Conservation (phyloP, 1,139 yeast genomes). For the Candida freyschussii region DNA sequence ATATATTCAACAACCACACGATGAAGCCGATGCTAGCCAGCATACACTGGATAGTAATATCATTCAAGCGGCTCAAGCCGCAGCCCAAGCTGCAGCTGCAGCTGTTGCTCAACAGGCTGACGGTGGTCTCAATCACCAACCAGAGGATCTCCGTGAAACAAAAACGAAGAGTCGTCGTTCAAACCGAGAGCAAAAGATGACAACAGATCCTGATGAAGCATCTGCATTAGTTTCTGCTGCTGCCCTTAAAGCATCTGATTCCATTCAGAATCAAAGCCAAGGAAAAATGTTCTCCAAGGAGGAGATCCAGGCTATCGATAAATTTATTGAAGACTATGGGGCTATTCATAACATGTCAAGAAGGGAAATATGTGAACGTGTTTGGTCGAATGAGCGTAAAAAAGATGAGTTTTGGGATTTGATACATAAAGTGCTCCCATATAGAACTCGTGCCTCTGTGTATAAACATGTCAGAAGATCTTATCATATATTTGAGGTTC, state of each 20-base stretch:
- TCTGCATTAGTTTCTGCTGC: constrained; percentile 32
- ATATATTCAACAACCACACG: constrained; percentile 28
- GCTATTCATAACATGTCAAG: constrained; percentile 55
- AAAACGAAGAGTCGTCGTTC: neutral
- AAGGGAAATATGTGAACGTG: constrained; percentile 69
- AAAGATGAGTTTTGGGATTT: constrained; percentile 90
- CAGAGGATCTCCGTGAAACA: constrained; percentile 6
- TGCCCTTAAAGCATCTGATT: constrained; percentile 29
- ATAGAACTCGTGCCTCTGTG: constrained; percentile 79
- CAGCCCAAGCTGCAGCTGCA: constrained; percentile 13
- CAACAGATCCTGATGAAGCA: constrained; percentile 17
- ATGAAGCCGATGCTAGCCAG: constrained; percentile 13
- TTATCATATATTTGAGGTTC: constrained; percentile 76
- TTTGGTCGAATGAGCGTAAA: constrained; percentile 81
- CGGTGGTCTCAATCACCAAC: constrained; percentile 3
- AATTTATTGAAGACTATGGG: constrained; percentile 66
- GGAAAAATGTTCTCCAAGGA: constrained; percentile 53
- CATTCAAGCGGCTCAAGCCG: constrained; percentile 21
- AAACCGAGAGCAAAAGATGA: constrained; percentile 2
- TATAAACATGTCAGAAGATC: constrained; percentile 90
- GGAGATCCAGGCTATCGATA: constrained; percentile 68
- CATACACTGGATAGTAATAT: constrained; percentile 15
- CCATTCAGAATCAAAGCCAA: constrained; percentile 21
- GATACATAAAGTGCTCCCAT: constrained; percentile 70
- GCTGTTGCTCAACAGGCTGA: constrained; percentile 15